phyloP scores from a whole-genome alignment of 2,329 filamentous ascomycete species.

The Cladophialophora exuberans region DNA sequence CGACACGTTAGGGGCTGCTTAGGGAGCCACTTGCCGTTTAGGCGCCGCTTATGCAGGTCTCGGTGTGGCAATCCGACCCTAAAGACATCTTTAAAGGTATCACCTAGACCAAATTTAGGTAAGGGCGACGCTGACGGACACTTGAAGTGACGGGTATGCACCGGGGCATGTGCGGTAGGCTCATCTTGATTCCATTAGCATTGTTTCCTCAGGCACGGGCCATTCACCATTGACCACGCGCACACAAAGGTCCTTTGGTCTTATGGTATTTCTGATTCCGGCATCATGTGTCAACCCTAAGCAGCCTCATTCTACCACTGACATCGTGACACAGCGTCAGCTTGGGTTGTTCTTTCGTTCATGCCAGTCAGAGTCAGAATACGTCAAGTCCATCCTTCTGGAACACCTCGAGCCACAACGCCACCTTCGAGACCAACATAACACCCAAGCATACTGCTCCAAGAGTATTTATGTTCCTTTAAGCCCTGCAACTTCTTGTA shows the following conservation, averaged over 20 bases:
- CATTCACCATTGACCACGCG: not conserved
- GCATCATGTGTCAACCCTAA: not conserved
- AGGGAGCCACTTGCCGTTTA: not conserved
- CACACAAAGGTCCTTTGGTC: not conserved
- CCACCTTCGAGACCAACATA: slow-evolving; percentile 71
- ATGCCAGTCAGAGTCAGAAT: slow-evolving; percentile 41
- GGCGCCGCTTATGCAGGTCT: no score
- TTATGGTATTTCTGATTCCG: not conserved
- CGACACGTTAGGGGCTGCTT: not conserved
- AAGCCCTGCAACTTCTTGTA: slow-evolving; percentile 70
- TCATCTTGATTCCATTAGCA: not conserved
- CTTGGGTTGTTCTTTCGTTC: not conserved
- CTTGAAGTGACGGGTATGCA: not conserved
- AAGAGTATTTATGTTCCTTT: slow-evolving; percentile 77
- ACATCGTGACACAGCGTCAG: slow-evolving; percentile 2
- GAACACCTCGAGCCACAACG: slow-evolving; percentile 70
- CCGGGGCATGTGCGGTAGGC: not conserved
- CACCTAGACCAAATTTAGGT: not conserved
- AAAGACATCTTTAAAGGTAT: not conserved
- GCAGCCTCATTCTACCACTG: not conserved
- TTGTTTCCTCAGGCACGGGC: not conserved
- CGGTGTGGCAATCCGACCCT: no score
- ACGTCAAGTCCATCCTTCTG: slow-evolving; percentile 60
- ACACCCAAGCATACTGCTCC: slow-evolving; percentile 78
- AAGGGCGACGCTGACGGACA: no score